Conservation (phyloP, 257 asterid genomes). For the Agastache rugosa region DNA sequence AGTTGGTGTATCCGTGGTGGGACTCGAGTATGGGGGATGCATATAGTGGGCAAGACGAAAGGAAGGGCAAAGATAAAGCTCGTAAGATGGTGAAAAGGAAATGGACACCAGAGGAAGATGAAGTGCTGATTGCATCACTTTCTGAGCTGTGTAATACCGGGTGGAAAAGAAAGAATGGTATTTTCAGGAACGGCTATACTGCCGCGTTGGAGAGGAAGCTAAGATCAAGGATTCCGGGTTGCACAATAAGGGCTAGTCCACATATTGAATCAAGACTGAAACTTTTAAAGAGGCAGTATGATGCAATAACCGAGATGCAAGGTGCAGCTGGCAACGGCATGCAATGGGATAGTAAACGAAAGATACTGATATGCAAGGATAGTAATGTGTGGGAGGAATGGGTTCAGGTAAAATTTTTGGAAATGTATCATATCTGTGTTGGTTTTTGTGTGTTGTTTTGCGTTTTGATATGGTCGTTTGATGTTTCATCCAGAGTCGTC, state of each 20-base stretch:
- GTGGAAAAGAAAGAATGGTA: conserved; percentile 45
- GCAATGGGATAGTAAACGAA: conserved; percentile 25
- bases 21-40: conserved; percentile 22
- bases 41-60: conserved; percentile 12
- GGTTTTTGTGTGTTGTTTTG: background rate
- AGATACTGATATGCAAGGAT: conserved; percentile 34
- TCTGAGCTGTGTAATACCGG: conserved; percentile 38
- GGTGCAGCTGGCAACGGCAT: conserved; percentile 29
- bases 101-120: conserved; percentile 42
- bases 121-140: conserved; percentile 36
- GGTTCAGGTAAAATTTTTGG: conserved; percentile 26
- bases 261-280: conserved; percentile 46
- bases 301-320: conserved; percentile 42
- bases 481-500: conserved; percentile 29
- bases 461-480: background rate
- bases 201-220: conserved; percentile 39
- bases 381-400: conserved; percentile 39
- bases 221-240: conserved; percentile 32
- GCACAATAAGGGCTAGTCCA: conserved; percentile 40
- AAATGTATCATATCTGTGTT: background rate
- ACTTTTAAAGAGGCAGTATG: conserved; percentile 42
- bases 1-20: background rate
- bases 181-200: conserved; percentile 40
- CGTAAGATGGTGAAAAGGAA: conserved; percentile 29
- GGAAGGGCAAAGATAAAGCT: conserved; percentile 32